Percentiles rank a stretch among this genome's conserved stretches.
These are phyloP conservation scores for Seiridium unicorne DNA, from an alignment of 2,329 filamentous ascomycete species.

Conservation along the genomic window DNA sequence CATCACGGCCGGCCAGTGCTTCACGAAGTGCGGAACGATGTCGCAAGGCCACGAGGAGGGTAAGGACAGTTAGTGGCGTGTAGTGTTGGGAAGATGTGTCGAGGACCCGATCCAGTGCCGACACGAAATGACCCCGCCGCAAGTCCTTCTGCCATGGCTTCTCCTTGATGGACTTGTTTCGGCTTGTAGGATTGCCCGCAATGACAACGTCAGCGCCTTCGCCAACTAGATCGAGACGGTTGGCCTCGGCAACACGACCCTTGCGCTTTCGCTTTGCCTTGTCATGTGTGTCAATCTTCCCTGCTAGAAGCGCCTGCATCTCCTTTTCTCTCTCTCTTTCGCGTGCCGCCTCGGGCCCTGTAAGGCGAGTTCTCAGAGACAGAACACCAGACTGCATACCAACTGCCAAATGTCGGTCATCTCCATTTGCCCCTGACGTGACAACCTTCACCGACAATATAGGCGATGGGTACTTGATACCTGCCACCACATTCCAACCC, in stretches of 20 bases:
- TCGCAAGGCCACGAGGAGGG: slow-evolving; percentile 77
- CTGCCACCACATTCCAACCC: slow-evolving; percentile 94
- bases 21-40: slow-evolving; percentile 83
- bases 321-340: slow-evolving; percentile 77
- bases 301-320: slow-evolving; percentile 79
- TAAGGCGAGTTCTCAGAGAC: slow-evolving; percentile 84
- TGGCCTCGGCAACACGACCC: slow-evolving; percentile 42
- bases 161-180: slow-evolving; percentile 40
- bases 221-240: slow-evolving; percentile 74
- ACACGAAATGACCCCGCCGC: slow-evolving; percentile 72
- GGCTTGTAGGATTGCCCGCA: slow-evolving; percentile 57
- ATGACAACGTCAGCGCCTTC: slow-evolving; percentile 88
- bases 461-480: slow-evolving; percentile 88
- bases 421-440: slow-evolving; percentile 60
- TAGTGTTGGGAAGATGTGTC: slow-evolving; percentile 49
- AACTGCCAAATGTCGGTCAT: slow-evolving; percentile 91
- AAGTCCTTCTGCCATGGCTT: slow-evolving; percentile 79
- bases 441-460: slow-evolving; percentile 83
- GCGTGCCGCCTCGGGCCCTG: slow-evolving; percentile 74
- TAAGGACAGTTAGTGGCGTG: slow-evolving; percentile 64
- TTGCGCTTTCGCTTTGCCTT: slow-evolving; percentile 69
- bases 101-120: slow-evolving; percentile 78
- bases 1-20: slow-evolving; percentile 78
- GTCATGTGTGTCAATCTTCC: slow-evolving; percentile 77
- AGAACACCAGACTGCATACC: slow-evolving; percentile 94